phyloP scores from a whole-genome alignment of 2,329 filamentous ascomycete species.

The Leptographium galeiforme region DNA sequence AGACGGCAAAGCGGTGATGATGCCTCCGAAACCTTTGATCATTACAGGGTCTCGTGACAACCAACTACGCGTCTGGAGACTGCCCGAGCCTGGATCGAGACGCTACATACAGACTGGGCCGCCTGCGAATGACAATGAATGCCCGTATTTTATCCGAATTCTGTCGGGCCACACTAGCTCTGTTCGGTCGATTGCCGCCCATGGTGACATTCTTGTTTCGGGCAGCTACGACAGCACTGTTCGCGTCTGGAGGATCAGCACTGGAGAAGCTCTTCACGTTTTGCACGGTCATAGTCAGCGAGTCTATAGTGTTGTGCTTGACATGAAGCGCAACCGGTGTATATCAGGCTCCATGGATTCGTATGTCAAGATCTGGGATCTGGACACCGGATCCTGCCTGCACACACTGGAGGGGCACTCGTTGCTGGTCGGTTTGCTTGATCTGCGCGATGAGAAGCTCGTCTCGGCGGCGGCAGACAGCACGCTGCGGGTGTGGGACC shows the following conservation, averaged over 20 bases:
- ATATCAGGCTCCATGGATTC: slow-evolving; percentile 99
- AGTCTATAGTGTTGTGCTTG: slow-evolving; percentile 92
- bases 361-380: slow-evolving; percentile 92
- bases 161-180: slow-evolving; percentile 82
- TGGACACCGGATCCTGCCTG: slow-evolving; percentile 71
- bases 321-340: slow-evolving; percentile 82
- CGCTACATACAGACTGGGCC: slow-evolving; percentile 69
- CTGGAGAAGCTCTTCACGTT: slow-evolving; percentile 73
- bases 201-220: slow-evolving; percentile 91
- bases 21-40: slow-evolving; percentile 88
- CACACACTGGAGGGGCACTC: slow-evolving; percentile 88
- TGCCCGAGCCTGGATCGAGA: slow-evolving; percentile 67
- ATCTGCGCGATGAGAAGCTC: slow-evolving; percentile 76
- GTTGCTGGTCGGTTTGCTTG: slow-evolving; percentile 80
- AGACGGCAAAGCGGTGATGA: slow-evolving; percentile 67
- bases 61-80: slow-evolving; percentile 83
- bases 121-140: slow-evolving; percentile 62
- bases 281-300: slow-evolving; percentile 82
- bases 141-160: slow-evolving; percentile 86
- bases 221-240: slow-evolving; percentile 95
- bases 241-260: slow-evolving; percentile 94
- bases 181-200: slow-evolving; percentile 86
- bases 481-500: slow-evolving; percentile 93
- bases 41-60: slow-evolving; percentile 96
- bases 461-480: slow-evolving; percentile 94